Conservation (phyloP, 2,329 filamentous ascomycete species). For the Pestalotiopsis fici region DNA sequence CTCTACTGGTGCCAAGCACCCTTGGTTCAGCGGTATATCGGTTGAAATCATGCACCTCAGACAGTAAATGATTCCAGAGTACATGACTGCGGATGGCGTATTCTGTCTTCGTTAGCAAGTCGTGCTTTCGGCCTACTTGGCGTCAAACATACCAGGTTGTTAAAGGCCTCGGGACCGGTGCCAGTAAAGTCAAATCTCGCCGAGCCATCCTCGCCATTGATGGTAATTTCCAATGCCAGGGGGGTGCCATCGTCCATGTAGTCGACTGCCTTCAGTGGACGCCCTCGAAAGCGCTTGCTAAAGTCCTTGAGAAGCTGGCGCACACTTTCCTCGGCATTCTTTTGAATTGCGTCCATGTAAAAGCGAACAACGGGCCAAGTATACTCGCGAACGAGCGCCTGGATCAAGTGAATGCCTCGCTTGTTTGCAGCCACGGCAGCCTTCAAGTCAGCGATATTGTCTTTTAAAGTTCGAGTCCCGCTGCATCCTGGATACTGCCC, state of each 20-base stretch:
- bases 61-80: conserved; percentile 27
- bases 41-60: conserved; percentile 66
- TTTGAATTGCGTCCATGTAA: conserved; percentile 42
- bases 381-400: conserved; percentile 31
- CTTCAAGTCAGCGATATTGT: conserved; percentile 45
- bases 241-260: conserved; percentile 67
- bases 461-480: conserved; percentile 33
- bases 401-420: conserved; percentile 33
- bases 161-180: conserved; percentile 53
- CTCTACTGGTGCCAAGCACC: conserved; percentile 51
- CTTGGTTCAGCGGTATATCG: conserved; percentile 75
- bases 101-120: conserved; percentile 10
- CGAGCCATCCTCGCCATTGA: conserved; percentile 68
- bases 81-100: conserved; percentile 25
- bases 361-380: conserved; percentile 29
- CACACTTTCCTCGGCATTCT: conserved; percentile 37
- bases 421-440: conserved; percentile 43
- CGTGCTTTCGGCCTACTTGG: not conserved
- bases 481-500: conserved; percentile 35
- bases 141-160: conserved; percentile 16
- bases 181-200: conserved; percentile 55
- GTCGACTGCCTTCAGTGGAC: conserved; percentile 60
- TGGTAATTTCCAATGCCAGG: conserved; percentile 34
- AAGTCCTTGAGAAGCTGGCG: conserved; percentile 28
- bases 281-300: conserved; percentile 49